Evolutionary conservation across 2,329 filamentous ascomycete genomes (phyloP).

Genomic region (Trichoderma asperellum): DNA sequence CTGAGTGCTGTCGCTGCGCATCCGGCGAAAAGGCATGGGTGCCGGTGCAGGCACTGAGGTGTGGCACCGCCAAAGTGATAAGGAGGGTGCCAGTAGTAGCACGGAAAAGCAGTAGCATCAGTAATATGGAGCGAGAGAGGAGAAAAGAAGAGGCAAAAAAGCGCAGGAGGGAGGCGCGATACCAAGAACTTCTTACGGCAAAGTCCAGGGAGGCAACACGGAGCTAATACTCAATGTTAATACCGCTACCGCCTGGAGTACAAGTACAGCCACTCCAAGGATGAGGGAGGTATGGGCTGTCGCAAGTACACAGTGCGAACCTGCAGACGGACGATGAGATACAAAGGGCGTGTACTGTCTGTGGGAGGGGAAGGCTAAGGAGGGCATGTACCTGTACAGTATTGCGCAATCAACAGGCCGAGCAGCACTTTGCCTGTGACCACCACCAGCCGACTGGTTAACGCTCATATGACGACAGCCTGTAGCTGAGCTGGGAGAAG

Average conservation of each 20-base stretch:
- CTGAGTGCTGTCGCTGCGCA: constrained; percentile 6
- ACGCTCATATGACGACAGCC: constrained; percentile 19
- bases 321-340: constrained; percentile 31
- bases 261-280: constrained; percentile 17
- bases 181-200: constrained; percentile 13
- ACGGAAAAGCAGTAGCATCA: constrained; percentile 3
- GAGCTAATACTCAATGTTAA: constrained; percentile 6
- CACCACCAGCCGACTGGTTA: neutral
- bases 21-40: constrained; percentile 23
- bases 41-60: neutral
- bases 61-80: constrained; percentile 15
- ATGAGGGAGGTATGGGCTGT: constrained; percentile 15
- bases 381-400: constrained; percentile 46
- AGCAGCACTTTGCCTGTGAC: constrained; percentile 15
- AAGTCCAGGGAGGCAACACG: constrained; percentile 24
- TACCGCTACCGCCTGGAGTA: constrained; percentile 8
- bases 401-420: constrained; percentile 35
- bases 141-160: neutral
- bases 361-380: constrained; percentile 40
- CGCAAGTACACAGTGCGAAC: constrained; percentile 46
- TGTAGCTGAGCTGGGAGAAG: constrained; percentile 18
- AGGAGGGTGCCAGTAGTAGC: constrained; percentile 26
- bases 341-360: constrained; percentile 45
- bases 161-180: constrained; percentile 16
- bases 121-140: constrained; percentile 8